Conservation (phyloP, 2,329 filamentous ascomycete species). For the Apiospora pterosperma region DNA sequence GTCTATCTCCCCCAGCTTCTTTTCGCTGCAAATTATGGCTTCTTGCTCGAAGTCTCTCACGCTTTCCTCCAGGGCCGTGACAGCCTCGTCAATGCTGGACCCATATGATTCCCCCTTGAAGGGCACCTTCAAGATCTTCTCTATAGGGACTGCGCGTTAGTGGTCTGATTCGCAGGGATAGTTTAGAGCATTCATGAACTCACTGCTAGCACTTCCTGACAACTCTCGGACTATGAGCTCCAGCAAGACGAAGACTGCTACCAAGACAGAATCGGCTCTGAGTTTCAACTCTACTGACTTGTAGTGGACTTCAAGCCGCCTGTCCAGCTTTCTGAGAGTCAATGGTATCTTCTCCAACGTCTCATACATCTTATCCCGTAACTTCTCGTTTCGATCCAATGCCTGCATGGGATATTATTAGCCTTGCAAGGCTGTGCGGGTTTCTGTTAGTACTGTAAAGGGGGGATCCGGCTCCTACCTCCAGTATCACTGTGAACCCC, state of each 20-base stretch:
- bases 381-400: neutral
- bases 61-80: slow-evolving; percentile 6
- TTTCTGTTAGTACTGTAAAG: neutral
- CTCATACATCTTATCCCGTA: slow-evolving; percentile 12
- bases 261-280: slow-evolving; percentile 11
- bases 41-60: slow-evolving; percentile 10
- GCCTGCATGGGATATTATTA: slow-evolving; percentile 23
- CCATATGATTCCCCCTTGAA: slow-evolving; percentile 13
- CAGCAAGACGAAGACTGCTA: slow-evolving; percentile 12
- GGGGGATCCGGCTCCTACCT: slow-evolving; percentile 5
- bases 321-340: slow-evolving; percentile 7
- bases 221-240: slow-evolving; percentile 12
- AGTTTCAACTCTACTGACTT: slow-evolving; percentile 8
- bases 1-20: slow-evolving; percentile 11
- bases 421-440: neutral
- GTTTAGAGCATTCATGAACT: neutral
- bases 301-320: slow-evolving; percentile 11
- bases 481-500: slow-evolving; percentile 14
- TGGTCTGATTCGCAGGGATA: neutral
- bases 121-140: slow-evolving; percentile 9
- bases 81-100: slow-evolving; percentile 6
- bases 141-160: slow-evolving; percentile 1
- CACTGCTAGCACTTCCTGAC: slow-evolving; percentile 10
- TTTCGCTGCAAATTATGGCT: slow-evolving; percentile 10
- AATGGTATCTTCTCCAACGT: slow-evolving; percentile 12